phyloP scores from a whole-genome alignment of 345 rosid genomes.

The Boechera stricta region DNA sequence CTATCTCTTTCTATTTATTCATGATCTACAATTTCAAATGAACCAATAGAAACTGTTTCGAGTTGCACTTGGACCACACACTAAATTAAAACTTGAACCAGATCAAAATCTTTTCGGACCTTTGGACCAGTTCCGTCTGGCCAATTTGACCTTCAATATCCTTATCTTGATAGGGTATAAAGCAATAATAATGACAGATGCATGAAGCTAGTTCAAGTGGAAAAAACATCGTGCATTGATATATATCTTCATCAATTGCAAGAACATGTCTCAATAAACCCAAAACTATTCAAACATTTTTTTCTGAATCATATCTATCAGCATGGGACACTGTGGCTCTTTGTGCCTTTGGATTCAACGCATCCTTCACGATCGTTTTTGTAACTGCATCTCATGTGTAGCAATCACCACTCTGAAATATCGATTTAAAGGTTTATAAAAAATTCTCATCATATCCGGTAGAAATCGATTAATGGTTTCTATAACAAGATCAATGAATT shows the following conservation, averaged over 20 bases:
- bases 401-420: constrained; percentile 3
- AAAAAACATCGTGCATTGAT: constrained; percentile 35
- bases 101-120: constrained; percentile 1
- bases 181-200: constrained; percentile 44
- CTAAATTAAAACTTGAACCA: background rate
- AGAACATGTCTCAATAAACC: constrained; percentile 42
- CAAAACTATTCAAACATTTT: constrained; percentile 36
- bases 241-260: constrained; percentile 40
- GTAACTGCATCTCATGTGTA: constrained; percentile 29
- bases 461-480: background rate
- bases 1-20: background rate
- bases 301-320: constrained; percentile 46
- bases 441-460: background rate
- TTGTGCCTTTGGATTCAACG: constrained; percentile 37
- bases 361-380: constrained; percentile 21
- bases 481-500: background rate
- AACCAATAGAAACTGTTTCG: constrained; percentile 8
- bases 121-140: constrained; percentile 36
- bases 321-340: constrained; percentile 47
- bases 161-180: constrained; percentile 42
- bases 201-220: constrained; percentile 47
- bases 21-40: constrained; percentile 2
- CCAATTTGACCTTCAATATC: constrained; percentile 14
- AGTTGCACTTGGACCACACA: constrained; percentile 31
- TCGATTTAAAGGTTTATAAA: background rate